These are phyloP conservation scores for Amyloporia xantha DNA, from an alignment of 768 basidiomycete genomes.

Conservation along the genomic window DNA sequence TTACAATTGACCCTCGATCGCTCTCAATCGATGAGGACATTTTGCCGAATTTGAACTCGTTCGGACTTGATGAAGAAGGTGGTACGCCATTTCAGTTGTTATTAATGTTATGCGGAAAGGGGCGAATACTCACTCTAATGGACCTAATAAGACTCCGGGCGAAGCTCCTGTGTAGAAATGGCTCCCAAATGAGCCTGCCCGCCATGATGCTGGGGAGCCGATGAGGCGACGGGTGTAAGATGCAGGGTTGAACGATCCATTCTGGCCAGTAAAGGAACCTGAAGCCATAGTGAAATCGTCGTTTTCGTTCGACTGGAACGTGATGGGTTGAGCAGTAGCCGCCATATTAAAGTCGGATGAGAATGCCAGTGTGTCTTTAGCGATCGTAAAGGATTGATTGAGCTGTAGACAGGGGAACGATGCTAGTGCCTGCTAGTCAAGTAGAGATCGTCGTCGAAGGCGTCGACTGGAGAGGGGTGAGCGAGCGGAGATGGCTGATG, in stretches of 20 bases:
- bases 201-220: constrained; percentile 69
- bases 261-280: constrained; percentile 43
- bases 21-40: constrained; percentile 51
- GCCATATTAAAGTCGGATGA: constrained; percentile 24
- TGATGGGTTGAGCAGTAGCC: constrained; percentile 42
- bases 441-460: constrained; percentile 5
- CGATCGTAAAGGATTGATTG: constrained; percentile 4
- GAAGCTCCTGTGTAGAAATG: constrained; percentile 59
- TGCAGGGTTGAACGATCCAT: constrained; percentile 53
- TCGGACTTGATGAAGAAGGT: constrained; percentile 25
- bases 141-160: constrained; percentile 52
- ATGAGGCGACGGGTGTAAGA: constrained; percentile 64
- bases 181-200: constrained; percentile 57
- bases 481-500: constrained; percentile 5
- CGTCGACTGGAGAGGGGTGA: constrained; percentile 8
- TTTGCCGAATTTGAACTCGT: constrained; percentile 41
- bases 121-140: constrained; percentile 51
- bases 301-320: constrained; percentile 26
- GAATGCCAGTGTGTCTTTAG: constrained; percentile 5
- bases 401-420: too few species aligned
- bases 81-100: too few species aligned
- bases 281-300: constrained; percentile 32
- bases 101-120: background rate
- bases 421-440: constrained; percentile 4
- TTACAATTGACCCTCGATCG: constrained; percentile 53